These are phyloP conservation scores for Talaromyces piceae DNA, from an alignment of 2,329 filamentous ascomycete genomes.

Conservation along the genomic window DNA sequence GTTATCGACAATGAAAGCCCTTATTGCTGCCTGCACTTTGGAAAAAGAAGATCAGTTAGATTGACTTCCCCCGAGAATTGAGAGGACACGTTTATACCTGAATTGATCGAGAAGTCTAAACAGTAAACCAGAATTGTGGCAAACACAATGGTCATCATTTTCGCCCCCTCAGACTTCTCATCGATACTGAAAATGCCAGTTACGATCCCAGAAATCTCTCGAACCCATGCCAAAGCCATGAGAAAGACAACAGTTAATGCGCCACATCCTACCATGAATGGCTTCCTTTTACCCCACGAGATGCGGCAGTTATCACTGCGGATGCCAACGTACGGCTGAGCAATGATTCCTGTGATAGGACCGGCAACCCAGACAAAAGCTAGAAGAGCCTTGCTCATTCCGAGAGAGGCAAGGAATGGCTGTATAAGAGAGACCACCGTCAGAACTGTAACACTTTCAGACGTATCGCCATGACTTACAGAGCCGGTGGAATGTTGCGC, in stretches of 20 bases:
- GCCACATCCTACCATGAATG: slow-evolving; percentile 69
- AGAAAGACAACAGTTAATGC: slow-evolving; percentile 61
- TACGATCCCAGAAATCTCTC: slow-evolving; percentile 62
- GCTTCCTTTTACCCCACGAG: slow-evolving; percentile 69
- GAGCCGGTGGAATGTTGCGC: slow-evolving; percentile 92
- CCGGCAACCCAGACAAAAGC: slow-evolving; percentile 80
- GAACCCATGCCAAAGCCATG: slow-evolving; percentile 65
- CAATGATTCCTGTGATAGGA: slow-evolving; percentile 69
- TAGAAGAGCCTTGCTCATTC: slow-evolving; percentile 74
- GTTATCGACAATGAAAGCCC: slow-evolving; percentile 89
- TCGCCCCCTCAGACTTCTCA: slow-evolving; percentile 55
- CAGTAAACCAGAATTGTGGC: slow-evolving; percentile 84
- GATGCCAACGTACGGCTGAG: slow-evolving; percentile 78
- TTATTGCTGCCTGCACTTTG: slow-evolving; percentile 76
- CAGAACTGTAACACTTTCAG: background rate
- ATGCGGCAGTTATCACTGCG: slow-evolving; percentile 69
- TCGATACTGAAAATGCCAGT: slow-evolving; percentile 64
- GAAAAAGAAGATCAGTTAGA: slow-evolving; percentile 10
- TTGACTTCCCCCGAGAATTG: background rate
- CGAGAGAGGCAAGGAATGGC: slow-evolving; percentile 71
- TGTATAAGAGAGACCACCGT: background rate
- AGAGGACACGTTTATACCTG: slow-evolving; percentile 46
- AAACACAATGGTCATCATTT: slow-evolving; percentile 61
- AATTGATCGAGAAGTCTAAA: slow-evolving; percentile 91
- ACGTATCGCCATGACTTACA: slow-evolving; percentile 31